These are phyloP conservation scores for Isatis lusitanica DNA, from an alignment of 441 rosid species.

Conservation along the genomic window DNA sequence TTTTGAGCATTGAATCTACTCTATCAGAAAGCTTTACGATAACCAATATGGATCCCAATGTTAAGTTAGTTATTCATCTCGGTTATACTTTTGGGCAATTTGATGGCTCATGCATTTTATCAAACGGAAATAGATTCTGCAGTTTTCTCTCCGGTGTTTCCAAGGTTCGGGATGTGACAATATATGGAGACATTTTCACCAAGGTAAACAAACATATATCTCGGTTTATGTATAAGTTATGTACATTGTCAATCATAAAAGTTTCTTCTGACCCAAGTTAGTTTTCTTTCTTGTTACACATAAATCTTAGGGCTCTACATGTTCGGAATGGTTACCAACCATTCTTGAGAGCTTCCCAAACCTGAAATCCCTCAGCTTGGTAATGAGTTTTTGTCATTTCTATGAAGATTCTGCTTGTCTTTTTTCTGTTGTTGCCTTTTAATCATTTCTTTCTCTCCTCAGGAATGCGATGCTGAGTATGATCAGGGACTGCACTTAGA, in stretches of 20 bases:
- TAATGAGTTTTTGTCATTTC: neutral
- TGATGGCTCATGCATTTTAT: neutral
- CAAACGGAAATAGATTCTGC: neutral
- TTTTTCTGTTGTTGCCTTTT: neutral
- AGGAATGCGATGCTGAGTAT: neutral
- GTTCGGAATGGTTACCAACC: neutral
- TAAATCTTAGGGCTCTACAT: neutral
- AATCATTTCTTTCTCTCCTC: neutral
- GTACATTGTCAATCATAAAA: neutral
- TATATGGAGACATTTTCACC: neutral
- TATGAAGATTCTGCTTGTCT: neutral
- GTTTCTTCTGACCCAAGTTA: neutral
- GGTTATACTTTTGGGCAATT: neutral
- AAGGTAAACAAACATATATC: neutral
- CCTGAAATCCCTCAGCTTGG: neutral
- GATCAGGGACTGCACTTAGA: neutral
- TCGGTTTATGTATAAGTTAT: neutral
- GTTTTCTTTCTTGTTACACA: neutral
- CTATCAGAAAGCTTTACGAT: neutral
- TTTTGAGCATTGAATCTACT: neutral
- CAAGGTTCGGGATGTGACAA: neutral
- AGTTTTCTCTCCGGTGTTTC: neutral
- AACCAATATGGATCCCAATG: neutral
- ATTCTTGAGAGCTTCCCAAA: neutral
- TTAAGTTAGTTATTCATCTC: neutral